A percentile compares a stretch with the other conserved stretches of the same genome.
phyloP scores from a whole-genome alignment of 345 rosid species.

The Erysimum cheiranthoides region DNA sequence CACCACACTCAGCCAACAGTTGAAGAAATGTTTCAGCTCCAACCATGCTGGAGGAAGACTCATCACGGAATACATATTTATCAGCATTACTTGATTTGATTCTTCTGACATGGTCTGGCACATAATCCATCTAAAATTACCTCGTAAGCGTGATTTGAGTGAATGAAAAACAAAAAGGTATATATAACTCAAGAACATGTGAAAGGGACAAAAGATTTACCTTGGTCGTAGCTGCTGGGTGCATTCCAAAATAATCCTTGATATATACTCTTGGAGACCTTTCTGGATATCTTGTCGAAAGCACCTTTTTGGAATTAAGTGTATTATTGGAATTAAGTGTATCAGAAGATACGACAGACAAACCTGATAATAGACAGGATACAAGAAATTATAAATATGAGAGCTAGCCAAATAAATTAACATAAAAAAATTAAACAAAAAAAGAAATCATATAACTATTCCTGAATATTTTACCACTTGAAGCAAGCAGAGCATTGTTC shows the following conservation, averaged over 20 bases:
- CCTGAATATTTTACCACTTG: slow-evolving; percentile 56
- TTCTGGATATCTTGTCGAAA: slow-evolving; percentile 71
- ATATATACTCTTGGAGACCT: slow-evolving; percentile 60
- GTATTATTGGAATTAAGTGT: slow-evolving; percentile 48
- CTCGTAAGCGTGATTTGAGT: slow-evolving; percentile 31
- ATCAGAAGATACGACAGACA: slow-evolving; percentile 54
- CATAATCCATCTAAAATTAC: slow-evolving; percentile 53
- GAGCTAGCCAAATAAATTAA: slow-evolving; percentile 33
- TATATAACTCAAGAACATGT: slow-evolving; percentile 16
- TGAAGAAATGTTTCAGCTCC: slow-evolving; percentile 65
- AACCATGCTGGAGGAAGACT: slow-evolving; percentile 54
- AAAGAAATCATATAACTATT: neutral
- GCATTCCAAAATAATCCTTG: slow-evolving; percentile 73
- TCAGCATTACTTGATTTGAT: slow-evolving; percentile 66
- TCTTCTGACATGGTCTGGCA: slow-evolving; percentile 49
- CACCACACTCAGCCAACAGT: slow-evolving; percentile 73
- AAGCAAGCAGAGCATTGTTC: slow-evolving; percentile 47
- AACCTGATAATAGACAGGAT: slow-evolving; percentile 55
- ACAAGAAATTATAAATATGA: slow-evolving; percentile 30
- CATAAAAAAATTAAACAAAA: neutral
- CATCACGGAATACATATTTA: slow-evolving; percentile 61
- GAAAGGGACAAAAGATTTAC: slow-evolving; percentile 47
- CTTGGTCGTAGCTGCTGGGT: slow-evolving; percentile 54
- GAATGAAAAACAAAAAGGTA: slow-evolving; percentile 27
- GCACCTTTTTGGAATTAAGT: slow-evolving; percentile 50